A percentile compares a stretch with the other conserved stretches of the same genome.
Evolutionary conservation across 1,284 basidiomycete species (phyloP).

Genomic region (Ustanciosporium gigantosporum): DNA sequence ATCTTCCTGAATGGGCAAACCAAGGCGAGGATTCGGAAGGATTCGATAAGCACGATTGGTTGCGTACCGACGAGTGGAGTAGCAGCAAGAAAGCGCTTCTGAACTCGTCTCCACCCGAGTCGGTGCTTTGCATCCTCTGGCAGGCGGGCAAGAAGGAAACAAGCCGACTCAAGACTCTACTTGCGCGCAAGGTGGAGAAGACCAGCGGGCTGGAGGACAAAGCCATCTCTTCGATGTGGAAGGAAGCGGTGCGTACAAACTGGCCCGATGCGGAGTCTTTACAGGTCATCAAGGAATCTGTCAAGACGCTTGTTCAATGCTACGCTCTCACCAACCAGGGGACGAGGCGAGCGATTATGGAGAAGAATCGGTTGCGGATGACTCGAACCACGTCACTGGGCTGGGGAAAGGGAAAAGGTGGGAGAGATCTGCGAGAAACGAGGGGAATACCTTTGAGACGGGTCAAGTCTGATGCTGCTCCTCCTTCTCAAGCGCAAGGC

Average conservation of each 20-base stretch:
- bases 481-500: not conserved
- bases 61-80: conserved; percentile 2
- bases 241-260: conserved; percentile 1
- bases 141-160: conserved; percentile 7
- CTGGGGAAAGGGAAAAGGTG: not conserved
- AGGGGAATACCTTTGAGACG: conserved; percentile 8
- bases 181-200: conserved; percentile 6
- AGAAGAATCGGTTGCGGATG: no score
- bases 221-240: conserved; percentile 19
- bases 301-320: conserved; percentile 15
- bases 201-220: conserved; percentile 15
- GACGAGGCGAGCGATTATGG: conserved; percentile 1
- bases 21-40: conserved; percentile 5
- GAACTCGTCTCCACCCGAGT: conserved; percentile 9
- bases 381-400: not conserved
- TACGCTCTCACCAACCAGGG: conserved; percentile 10
- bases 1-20: conserved; percentile 22
- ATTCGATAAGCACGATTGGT: conserved; percentile 6
- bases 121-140: conserved; percentile 28
- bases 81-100: conserved; percentile 1
- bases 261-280: conserved; percentile 3
- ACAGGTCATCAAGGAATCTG: conserved; percentile 6
- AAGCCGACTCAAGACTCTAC: conserved; percentile 4
- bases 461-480: conserved; percentile 12
- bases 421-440: not conserved